phyloP scores from a whole-genome alignment of 202 grass and related monocot genomes.

The Digitaria exilis region DNA sequence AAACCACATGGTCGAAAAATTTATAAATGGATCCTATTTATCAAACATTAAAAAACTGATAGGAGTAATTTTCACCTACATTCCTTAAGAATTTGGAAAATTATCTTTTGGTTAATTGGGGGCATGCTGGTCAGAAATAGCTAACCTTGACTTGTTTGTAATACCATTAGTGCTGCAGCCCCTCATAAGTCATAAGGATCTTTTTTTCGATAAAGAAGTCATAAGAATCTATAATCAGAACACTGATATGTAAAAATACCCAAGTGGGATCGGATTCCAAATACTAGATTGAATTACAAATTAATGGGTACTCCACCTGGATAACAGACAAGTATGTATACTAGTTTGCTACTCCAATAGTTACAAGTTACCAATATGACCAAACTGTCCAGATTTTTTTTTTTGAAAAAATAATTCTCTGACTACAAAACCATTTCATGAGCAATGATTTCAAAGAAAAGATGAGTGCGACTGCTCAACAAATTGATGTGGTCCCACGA shows the following conservation, averaged over 20 bases:
- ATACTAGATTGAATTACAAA: constrained; percentile 5
- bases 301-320: constrained; percentile 12
- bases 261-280: neutral
- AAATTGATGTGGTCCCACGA: constrained; percentile 28
- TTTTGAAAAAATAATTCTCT: neutral
- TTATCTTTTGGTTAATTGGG: neutral
- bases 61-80: neutral
- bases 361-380: neutral
- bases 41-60: neutral
- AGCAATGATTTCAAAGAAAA: neutral
- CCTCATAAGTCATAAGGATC: neutral
- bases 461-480: constrained; percentile 22
- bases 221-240: neutral
- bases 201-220: too few species aligned
- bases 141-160: neutral
- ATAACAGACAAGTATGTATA: neutral
- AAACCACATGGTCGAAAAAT: neutral
- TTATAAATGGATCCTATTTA: constrained; percentile 8
- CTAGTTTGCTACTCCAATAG: constrained; percentile 4
- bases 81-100: neutral
- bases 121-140: neutral
- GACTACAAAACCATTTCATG: constrained; percentile 10
- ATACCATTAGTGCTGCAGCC: constrained; percentile 16
- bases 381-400: neutral
- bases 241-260: constrained; percentile 5